Percentiles rank a stretch among this genome's conserved stretches.
Conservation (phyloP, 345 rosid species). For the Pelargonium nanum region DNA sequence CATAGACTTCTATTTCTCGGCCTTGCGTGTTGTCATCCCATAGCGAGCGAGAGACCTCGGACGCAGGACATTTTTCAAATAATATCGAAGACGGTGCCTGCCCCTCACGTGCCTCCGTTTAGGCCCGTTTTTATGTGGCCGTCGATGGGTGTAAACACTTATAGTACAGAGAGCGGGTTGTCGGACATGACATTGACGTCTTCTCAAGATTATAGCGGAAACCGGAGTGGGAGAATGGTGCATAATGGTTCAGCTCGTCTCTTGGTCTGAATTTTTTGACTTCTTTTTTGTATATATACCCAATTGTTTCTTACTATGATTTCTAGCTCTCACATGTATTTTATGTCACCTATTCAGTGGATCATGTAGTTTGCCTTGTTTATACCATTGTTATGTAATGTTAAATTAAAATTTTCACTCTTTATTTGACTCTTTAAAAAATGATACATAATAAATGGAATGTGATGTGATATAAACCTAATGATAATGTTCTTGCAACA, state of each 20-base stretch:
- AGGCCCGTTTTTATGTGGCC: conserved; percentile 48
- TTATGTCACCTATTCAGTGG: too few species aligned
- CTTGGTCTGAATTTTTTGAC: not conserved
- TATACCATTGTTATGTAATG: too few species aligned
- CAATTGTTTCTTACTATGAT: too few species aligned
- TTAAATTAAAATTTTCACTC: too few species aligned
- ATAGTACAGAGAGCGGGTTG: not conserved
- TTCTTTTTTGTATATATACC: too few species aligned
- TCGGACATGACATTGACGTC: not conserved
- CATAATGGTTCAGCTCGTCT: not conserved
- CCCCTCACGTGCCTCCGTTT: conserved; percentile 33
- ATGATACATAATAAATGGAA: too few species aligned
- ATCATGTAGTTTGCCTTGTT: too few species aligned
- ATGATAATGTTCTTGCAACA: too few species aligned
- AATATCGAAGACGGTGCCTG: conserved; percentile 22
- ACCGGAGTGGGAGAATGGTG: not conserved
- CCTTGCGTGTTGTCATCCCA: conserved; percentile 43
- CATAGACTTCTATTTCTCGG: conserved; percentile 36
- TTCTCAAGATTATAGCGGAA: not conserved
- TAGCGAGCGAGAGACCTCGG: conserved; percentile 38
- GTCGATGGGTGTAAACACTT: not conserved
- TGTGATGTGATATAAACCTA: too few species aligned
- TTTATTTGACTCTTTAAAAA: too few species aligned
- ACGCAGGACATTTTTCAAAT: conserved; percentile 31
- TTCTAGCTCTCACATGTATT: too few species aligned